Evolutionary conservation across 2,329 filamentous ascomycete genomes (phyloP), one percentile per base, ranked within the genome.

Genomic region (Neonectria ditissima): DNA sequence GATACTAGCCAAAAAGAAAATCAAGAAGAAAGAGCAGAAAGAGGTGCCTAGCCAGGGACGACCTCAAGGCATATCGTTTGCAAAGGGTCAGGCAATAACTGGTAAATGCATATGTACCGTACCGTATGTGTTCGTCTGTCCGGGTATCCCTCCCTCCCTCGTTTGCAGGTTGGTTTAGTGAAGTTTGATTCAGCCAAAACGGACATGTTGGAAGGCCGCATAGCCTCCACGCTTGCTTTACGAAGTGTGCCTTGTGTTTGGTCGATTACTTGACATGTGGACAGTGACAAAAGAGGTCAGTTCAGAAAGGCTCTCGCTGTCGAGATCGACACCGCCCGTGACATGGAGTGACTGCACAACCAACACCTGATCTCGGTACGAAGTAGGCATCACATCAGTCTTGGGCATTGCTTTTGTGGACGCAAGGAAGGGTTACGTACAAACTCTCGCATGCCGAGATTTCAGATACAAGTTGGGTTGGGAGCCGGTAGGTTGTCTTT

Each of bases 391-490:
- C n/a, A 14, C 10, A 32, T 32, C 30, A 11, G 30, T 13, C 30
- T 10, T 32, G 8, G 13, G 30, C 30, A 13, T 13, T 13, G 30
- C 30, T 32, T 13, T 13, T 32, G 24, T 26, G 24, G 24, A 4
- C 24, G 6, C 24, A 4, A 26, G 4, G 44, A 47, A 47, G 26
- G 22, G 44, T 28, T 51, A 32, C 48, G 48, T 34, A 20, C 48
- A 20, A 34, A 34, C 26, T 9, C 48, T 51, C 48, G 30, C 11
- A 51, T 37, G 30, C 48, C 48, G 48, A 37, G 48, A 51, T 51
- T 51, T 34, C 18, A 37, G 24, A 52, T 34, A 37, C n/a, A 37
- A 14, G 41, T 24, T 44, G 11, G 41, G 41, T 16, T 13, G 20
- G 43, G 20, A 45, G 20, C 43, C 43, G 43, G 43, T 45, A 26